These are phyloP conservation scores for Penicillium parvum DNA, from an alignment of 495 filamentous ascomycete genomes.

Conservation along the genomic window DNA sequence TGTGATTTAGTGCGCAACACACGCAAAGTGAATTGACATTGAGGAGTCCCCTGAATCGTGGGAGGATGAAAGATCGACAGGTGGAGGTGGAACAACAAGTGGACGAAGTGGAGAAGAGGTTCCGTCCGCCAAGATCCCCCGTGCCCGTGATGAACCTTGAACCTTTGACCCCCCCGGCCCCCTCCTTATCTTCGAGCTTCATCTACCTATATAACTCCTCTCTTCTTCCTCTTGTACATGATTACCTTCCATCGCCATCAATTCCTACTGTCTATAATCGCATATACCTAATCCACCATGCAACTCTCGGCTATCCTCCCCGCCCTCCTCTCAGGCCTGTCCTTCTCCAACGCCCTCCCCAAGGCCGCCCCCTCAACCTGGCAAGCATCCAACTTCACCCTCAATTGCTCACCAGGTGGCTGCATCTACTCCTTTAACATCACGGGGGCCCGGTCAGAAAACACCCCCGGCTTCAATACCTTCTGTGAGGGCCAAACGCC, in stretches of 20 bases:
- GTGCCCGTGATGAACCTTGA: neutral
- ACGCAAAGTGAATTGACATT: too few relatives aligned
- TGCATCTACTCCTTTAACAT: slow-evolving; percentile 39
- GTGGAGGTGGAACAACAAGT: neutral
- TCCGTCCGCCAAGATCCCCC: neutral
- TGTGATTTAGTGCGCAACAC: too few relatives aligned
- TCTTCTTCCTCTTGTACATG: neutral
- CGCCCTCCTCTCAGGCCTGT: slow-evolving; percentile 27
- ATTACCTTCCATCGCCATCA: neutral
- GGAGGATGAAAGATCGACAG: too few relatives aligned
- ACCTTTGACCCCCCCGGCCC: neutral
- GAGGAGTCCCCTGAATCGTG: neutral
- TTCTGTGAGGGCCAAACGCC: slow-evolving; percentile 32
- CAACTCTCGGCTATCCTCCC: slow-evolving; percentile 30
- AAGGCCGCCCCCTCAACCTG: slow-evolving; percentile 20
- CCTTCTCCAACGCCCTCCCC: slow-evolving; percentile 20
- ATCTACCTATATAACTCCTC: slow-evolving; percentile 2
- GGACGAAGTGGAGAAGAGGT: neutral
- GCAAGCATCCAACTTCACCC: slow-evolving; percentile 27
- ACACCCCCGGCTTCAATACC: slow-evolving; percentile 40
- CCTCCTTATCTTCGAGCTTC: too few relatives aligned
- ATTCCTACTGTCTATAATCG: neutral
- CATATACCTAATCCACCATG: too few relatives aligned
- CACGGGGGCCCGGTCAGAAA: slow-evolving; percentile 16
- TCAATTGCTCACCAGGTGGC: slow-evolving; percentile 33